phyloP scores from a whole-genome alignment of 1,284 basidiomycete genomes.

The Austroboletus olivaceoglutinosus region DNA sequence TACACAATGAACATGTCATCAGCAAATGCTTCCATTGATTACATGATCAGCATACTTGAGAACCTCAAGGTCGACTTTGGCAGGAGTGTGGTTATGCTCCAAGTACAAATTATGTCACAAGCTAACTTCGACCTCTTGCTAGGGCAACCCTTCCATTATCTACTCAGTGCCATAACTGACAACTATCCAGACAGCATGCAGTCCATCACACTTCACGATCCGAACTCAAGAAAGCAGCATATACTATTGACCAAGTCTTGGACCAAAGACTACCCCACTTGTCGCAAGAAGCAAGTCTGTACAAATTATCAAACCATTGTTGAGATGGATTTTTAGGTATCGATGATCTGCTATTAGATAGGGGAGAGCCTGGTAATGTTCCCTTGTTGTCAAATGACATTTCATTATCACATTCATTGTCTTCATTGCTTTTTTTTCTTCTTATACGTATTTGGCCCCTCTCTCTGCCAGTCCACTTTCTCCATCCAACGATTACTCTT shows the following conservation, averaged over 20 bases:
- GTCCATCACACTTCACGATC: not conserved
- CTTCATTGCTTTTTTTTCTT: not conserved
- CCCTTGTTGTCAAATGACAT: too few relatives aligned
- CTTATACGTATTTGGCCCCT: too few relatives aligned
- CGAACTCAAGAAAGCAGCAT: not conserved
- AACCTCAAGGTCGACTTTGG: not conserved
- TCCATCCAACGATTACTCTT: too few relatives aligned
- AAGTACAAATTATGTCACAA: not conserved
- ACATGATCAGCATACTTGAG: not conserved
- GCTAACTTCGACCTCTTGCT: constrained; percentile 8
- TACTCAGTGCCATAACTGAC: not conserved
- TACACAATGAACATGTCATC: not conserved
- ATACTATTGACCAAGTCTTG: not conserved
- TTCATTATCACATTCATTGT: not conserved
- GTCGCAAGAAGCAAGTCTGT: not conserved
- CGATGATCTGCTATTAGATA: not conserved
- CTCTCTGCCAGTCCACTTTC: too few relatives aligned
- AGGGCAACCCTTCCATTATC: not conserved
- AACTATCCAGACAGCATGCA: not conserved
- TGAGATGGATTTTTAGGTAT: constrained; percentile 7
- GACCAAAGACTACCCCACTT: not conserved
- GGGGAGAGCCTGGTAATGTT: not conserved
- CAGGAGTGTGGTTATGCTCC: not conserved
- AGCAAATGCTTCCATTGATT: not conserved
- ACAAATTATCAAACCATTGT: not conserved